These are phyloP conservation scores for Pythium aquatile DNA, from an alignment of 352 stramenopile genomes.

Conservation along the genomic window DNA sequence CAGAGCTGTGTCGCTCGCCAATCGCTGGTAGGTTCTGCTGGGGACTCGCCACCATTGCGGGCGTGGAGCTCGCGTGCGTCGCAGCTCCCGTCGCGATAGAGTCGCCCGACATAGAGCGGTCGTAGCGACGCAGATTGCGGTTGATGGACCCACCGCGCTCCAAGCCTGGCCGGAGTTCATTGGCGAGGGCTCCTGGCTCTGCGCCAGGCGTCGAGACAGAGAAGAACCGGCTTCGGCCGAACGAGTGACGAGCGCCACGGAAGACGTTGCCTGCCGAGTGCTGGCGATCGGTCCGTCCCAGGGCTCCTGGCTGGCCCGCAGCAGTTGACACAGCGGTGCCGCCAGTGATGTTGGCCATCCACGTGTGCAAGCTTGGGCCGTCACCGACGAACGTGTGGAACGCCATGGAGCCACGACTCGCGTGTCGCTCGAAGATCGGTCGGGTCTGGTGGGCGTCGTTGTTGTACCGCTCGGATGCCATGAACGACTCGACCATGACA, in stretches of 20 bases:
- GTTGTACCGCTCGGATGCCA: conserved; percentile 70
- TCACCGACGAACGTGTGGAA: conserved; percentile 58
- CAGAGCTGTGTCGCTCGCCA: conserved; percentile 11
- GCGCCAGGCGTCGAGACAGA: conserved; percentile 25
- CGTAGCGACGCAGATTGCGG: conserved; percentile 18
- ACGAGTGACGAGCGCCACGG: conserved; percentile 54
- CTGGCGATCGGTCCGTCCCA: conserved; percentile 15
- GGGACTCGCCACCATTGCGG: not conserved
- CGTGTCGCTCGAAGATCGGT: conserved; percentile 75
- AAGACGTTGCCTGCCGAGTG: conserved; percentile 67
- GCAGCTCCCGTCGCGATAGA: not conserved
- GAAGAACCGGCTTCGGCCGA: conserved; percentile 52
- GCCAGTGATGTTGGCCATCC: conserved; percentile 9
- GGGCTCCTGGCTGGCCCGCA: not conserved
- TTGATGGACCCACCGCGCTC: conserved; percentile 13
- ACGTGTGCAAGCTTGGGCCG: conserved; percentile 10
- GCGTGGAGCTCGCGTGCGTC: not conserved
- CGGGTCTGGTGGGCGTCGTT: conserved; percentile 43
- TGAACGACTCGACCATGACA: conserved; percentile 89
- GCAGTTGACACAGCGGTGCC: not conserved
- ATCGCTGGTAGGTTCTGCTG: not conserved
- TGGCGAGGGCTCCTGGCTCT: not conserved
- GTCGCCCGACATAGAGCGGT: conserved; percentile 21
- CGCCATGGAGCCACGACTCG: conserved; percentile 79
- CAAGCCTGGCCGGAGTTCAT: not conserved